Percentiles rank a stretch among this genome's conserved stretches.
Conservation (phyloP, 441 rosid species). For the Pelargonium australe region DNA sequence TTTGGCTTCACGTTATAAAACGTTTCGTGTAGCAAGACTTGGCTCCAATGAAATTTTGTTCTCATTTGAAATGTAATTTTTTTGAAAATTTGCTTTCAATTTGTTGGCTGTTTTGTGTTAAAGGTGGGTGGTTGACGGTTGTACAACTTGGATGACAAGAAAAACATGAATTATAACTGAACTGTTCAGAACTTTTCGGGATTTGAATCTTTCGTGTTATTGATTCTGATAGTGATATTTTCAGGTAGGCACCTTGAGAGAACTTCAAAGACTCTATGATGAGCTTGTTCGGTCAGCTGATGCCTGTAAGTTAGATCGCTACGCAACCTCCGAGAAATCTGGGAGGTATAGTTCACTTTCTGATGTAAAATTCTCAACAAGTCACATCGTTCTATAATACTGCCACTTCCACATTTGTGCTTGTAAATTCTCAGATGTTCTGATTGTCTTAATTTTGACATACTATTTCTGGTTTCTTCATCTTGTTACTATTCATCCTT, state of each 20-base stretch:
- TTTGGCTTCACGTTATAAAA: too few relatives aligned
- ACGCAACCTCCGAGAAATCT: conserved; percentile 62
- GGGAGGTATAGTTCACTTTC: conserved; percentile 43
- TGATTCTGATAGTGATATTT: conserved; percentile 22
- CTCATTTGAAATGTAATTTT: neutral
- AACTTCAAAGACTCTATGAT: conserved; percentile 88
- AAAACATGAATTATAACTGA: neutral
- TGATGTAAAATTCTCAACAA: conserved; percentile 6
- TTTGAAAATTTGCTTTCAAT: neutral
- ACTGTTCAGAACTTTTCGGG: neutral
- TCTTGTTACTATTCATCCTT: conserved; percentile 17
- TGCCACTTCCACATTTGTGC: neutral
- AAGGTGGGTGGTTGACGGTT: neutral
- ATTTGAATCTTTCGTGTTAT: conserved; percentile 20
- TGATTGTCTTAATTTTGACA: neutral
- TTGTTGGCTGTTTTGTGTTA: neutral
- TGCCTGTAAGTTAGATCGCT: conserved; percentile 81
- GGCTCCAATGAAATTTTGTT: neutral
- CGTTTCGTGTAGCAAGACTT: too few relatives aligned
- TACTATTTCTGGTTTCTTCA: conserved; percentile 8
- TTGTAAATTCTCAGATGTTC: neutral
- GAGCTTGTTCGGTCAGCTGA: conserved; percentile 71
- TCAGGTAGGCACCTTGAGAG: conserved; percentile 71
- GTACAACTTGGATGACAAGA: neutral
- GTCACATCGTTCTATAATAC: neutral